Evolutionary conservation across 176 grass and related monocot species (phyloP), one percentile per base, ranked within the genome.

Genomic region (Avena insularis): DNA sequence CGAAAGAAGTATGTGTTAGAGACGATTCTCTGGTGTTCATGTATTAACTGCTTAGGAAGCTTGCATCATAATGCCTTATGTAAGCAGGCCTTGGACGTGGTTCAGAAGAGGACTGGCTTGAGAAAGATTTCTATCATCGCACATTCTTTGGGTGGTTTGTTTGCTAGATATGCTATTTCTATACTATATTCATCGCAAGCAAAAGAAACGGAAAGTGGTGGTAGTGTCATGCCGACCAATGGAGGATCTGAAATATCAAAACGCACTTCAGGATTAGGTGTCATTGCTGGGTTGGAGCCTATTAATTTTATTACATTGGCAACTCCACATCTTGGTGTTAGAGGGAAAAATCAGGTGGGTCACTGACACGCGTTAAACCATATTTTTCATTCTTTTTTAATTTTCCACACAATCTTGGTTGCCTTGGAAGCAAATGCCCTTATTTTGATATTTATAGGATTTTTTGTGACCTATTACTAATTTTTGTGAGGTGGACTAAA

Each of bases 271-370:
- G 82, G 60, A 75, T 85, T 84, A 55, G 86, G 88, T 56, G 76
- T 74, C 71, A 92, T 98, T 87, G 89, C 83, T 82, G 93, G 88
- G 71, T 84, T 98, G 84, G 85, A 93, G 75, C 93, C 95, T 38
- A 93, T 92, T 43, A 95, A 56, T 55, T 77, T 77, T 56, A 77
- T 77, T 56, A 77, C 95, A 48, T 88, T 98, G 58, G 95, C 93
- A 87, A 98, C 95, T 54, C 95, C 95, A 83, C 95, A 98, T 90
- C 93, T 98, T 85, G 95, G 93, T 76, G 93, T 95, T 83, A 89
- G 93, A 92, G 95, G 95, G 50, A 98, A 93, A 88, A 95, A 90
- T 77, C 95, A 98, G 89, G 95, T 98, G 77, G 9, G 40, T 60
- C 36, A 58, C 65, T 36, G 23, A 68, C 57, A 71, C 33, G 12